Evolutionary conservation across 2,329 filamentous ascomycete genomes (phyloP).

Genomic region (Hymenoscyphus infarciens): DNA sequence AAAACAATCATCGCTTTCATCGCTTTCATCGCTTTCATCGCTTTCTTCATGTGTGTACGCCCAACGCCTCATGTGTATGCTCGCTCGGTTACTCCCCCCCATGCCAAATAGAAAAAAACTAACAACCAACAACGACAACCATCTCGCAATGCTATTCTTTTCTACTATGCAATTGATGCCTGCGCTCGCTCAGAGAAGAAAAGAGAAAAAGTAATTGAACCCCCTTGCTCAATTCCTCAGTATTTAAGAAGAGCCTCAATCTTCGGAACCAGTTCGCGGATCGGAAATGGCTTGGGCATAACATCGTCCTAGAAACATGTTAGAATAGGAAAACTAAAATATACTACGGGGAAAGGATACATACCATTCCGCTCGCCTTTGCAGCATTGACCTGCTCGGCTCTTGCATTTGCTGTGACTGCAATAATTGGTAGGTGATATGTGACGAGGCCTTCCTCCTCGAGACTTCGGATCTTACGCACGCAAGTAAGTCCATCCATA

Average conservation of each 20-base stretch:
- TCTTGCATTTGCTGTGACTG: slow-evolving; percentile 72
- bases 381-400: slow-evolving; percentile 69
- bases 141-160: too few species aligned
- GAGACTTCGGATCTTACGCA: slow-evolving; percentile 62
- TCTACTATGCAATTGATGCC: too few species aligned
- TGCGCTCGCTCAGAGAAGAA: too few species aligned
- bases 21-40: too few species aligned
- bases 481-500: slow-evolving; percentile 75
- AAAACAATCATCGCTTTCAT: too few species aligned
- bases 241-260: slow-evolving; percentile 47
- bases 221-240: background rate
- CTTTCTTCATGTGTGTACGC: too few species aligned
- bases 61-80: too few species aligned
- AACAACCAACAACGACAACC: too few species aligned
- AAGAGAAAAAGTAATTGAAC: background rate
- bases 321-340: too few species aligned
- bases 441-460: slow-evolving; percentile 56
- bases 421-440: slow-evolving; percentile 68
- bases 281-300: slow-evolving; percentile 74
- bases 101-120: too few species aligned
- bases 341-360: slow-evolving; percentile 31
- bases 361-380: slow-evolving; percentile 67
- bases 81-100: too few species aligned
- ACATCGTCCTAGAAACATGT: slow-evolving; percentile 56
- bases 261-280: slow-evolving; percentile 62